Base-by-base conservation (phyloP, 139 green algal species). In the Picochlorum sp. region DNA sequence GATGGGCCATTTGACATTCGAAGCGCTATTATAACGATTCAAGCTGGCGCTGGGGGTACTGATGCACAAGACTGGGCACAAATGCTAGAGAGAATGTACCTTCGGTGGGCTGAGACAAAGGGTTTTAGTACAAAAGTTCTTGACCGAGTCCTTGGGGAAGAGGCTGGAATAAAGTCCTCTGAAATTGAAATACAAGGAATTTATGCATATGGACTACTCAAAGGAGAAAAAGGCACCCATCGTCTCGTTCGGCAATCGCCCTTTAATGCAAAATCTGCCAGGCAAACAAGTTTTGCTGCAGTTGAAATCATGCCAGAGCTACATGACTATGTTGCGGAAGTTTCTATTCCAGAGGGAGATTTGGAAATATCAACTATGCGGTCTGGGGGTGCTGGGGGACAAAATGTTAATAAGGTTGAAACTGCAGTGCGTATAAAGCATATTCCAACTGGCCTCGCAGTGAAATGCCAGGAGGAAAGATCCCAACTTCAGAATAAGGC, bases 401-500 rank as follows among this genome's bases (percentile, higher is more conserved):
- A 99, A 73, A 98, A 98, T 67, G 93, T 99, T 7, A 99, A 99
- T 84, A 99, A 99, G 75, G 87, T 98, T 50, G 76, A 83, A 65
- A 95, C 86, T 0, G 90, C 70, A 20, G 90, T 97, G 52, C 81
- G 90, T 4, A 80, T 97, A 8, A 72, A 73, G 53, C 90, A 97
- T 79, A 29, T 93, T 1, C 90, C 90, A 13, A 93, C 81, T 4
- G 87, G 88, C 5, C 64, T 99, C 12, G 57, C 80, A 2, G 88
- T 97, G 3, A 83, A 78, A 31, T 94, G 81, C 79, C 83, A 85
- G 5, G 59, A 85, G 35, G 75, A 96, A 63, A 72, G 90, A 20
- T 77, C 68, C 0, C 90, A 97, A 69, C 56, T 39, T 3, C 39
- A 60, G 30, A 76, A 76, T 57, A 76, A 71, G 37, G 24, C 56